Conservation (phyloP, 495 filamentous ascomycete genomes). For the Neurospora tetraspora region DNA sequence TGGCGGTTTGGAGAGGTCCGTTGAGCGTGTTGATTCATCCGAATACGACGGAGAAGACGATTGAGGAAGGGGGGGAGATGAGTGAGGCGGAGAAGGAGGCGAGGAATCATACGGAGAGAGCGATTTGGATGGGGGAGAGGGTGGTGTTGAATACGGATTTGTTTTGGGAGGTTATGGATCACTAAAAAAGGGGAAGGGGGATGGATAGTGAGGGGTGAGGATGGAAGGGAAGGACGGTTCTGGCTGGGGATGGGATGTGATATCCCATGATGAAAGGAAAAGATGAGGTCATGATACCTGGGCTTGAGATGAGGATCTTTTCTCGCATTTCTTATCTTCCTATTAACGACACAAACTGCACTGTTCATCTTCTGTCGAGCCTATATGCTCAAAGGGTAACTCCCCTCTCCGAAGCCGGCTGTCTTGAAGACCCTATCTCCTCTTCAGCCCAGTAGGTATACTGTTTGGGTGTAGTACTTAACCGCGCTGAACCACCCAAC, state of each 20-base stretch:
- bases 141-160: slow-evolving; percentile 56
- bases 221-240: background rate
- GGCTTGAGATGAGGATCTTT: background rate
- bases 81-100: slow-evolving; percentile 36
- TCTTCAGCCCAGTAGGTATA: background rate
- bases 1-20: slow-evolving; percentile 74
- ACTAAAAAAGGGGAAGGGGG: background rate
- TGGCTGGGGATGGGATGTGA: background rate
- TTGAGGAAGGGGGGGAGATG: slow-evolving; percentile 3
- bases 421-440: background rate
- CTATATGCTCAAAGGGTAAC: too few relatives aligned
- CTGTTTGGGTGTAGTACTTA: background rate
- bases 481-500: background rate
- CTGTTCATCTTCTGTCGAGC: too few relatives aligned
- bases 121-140: slow-evolving; percentile 76
- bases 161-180: slow-evolving; percentile 35
- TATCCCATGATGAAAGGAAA: too few relatives aligned
- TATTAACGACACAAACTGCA: too few relatives aligned
- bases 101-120: slow-evolving; percentile 61
- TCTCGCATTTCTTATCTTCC: too few relatives aligned
- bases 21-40: slow-evolving; percentile 74
- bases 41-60: slow-evolving; percentile 46
- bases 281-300: background rate
- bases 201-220: background rate
- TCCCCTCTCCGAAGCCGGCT: background rate